Percentiles rank a stretch among this genome's conserved stretches.
Conservation (phyloP, 345 rosid genomes). For the Dipteronia dyeriana region DNA sequence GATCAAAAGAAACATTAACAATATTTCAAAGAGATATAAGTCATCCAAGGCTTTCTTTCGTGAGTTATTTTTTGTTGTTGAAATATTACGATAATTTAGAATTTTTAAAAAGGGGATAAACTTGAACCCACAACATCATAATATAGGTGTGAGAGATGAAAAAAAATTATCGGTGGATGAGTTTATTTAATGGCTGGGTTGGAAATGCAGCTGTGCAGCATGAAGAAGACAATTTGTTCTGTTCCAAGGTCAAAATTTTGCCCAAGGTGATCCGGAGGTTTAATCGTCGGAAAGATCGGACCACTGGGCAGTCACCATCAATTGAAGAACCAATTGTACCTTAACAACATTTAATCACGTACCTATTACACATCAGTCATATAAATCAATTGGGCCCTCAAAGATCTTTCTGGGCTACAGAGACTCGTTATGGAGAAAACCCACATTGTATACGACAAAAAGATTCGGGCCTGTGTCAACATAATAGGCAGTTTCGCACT, state of each 20-base stretch:
- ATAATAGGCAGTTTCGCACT: not conserved
- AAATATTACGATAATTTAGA: no score
- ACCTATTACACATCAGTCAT: not conserved
- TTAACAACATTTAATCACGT: not conserved
- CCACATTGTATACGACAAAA: not conserved
- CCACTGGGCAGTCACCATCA: not conserved
- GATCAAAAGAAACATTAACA: no score
- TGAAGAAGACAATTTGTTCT: not conserved
- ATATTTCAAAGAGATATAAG: no score
- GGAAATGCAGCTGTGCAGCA: not conserved
- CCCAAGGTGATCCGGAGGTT: not conserved
- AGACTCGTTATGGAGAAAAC: not conserved
- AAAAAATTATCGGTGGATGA: no score
- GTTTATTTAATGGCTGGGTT: not conserved
- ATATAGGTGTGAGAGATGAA: no score
- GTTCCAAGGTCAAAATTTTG: not conserved
- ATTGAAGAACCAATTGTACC: not conserved
- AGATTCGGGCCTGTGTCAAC: not conserved
- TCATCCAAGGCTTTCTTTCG: no score
- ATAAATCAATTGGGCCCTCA: not conserved
- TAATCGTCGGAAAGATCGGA: not conserved
- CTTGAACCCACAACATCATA: no score
- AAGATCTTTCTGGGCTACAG: not conserved
- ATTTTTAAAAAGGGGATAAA: no score
- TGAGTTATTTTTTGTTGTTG: no score